Conservation (phyloP, 345 rosid species). For the Physaria fendleri region DNA sequence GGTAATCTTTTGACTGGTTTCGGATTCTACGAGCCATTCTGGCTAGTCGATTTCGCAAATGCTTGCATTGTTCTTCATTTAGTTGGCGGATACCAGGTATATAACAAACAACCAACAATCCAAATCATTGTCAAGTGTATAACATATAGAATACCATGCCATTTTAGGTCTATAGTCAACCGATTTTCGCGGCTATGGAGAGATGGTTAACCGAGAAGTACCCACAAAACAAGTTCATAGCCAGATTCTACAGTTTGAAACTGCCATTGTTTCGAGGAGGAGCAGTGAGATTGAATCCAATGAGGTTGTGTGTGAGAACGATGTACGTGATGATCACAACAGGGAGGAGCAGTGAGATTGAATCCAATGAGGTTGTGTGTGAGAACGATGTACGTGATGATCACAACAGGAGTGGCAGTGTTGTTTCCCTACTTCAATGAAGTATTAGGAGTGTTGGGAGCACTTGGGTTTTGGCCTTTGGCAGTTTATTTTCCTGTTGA, state of each 20-base stretch:
- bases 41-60: slow-evolving; percentile 72
- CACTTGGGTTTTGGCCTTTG: slow-evolving; percentile 69
- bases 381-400: slow-evolving; percentile 43
- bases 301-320: slow-evolving; percentile 34
- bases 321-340: slow-evolving; percentile 45
- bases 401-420: slow-evolving; percentile 44
- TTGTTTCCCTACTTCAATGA: slow-evolving; percentile 84
- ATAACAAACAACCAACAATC: neutral
- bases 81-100: slow-evolving; percentile 65
- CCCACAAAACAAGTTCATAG: slow-evolving; percentile 40
- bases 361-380: slow-evolving; percentile 25
- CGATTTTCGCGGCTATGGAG: slow-evolving; percentile 57
- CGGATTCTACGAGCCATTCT: slow-evolving; percentile 75
- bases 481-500: slow-evolving; percentile 70
- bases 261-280: slow-evolving; percentile 29
- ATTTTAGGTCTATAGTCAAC: slow-evolving; percentile 58
- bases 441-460: slow-evolving; percentile 67
- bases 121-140: neutral
- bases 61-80: slow-evolving; percentile 69
- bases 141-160: neutral
- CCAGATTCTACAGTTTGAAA: slow-evolving; percentile 26
- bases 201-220: slow-evolving; percentile 38
- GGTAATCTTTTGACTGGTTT: slow-evolving; percentile 73
- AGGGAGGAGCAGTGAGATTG: too few species aligned
- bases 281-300: slow-evolving; percentile 15